A percentile compares a stretch with the other conserved stretches of the same genome.
Conservation (phyloP, 2,329 filamentous ascomycete species). For the Conoideocrella luteorostrata region DNA sequence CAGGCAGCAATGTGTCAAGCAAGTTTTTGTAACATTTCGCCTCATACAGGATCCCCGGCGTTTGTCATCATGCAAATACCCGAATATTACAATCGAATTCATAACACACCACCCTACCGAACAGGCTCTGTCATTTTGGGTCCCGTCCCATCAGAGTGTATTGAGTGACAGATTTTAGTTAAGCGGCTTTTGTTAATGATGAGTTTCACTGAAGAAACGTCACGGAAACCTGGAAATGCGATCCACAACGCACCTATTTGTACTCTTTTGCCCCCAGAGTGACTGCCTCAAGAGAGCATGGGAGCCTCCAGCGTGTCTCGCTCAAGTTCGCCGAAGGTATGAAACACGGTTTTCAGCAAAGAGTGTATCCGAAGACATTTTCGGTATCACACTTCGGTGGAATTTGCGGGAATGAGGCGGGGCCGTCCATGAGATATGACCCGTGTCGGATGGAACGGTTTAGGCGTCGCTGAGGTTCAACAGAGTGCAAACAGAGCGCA, state of each 20-base stretch:
- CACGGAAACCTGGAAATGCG: background rate
- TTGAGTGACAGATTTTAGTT: background rate
- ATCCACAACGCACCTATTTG: background rate
- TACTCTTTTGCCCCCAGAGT: background rate
- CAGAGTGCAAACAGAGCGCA: constrained; percentile 8
- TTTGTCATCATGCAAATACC: constrained; percentile 9
- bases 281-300: background rate
- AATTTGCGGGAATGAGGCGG: constrained; percentile 7
- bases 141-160: background rate
- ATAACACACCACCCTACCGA: constrained; percentile 1
- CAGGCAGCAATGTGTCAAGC: constrained; percentile 3
- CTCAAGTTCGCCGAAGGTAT: constrained; percentile 1
- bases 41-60: constrained; percentile 3
- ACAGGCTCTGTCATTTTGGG: background rate
- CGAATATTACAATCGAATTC: constrained; percentile 2
- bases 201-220: background rate
- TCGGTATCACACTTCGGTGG: constrained; percentile 6
- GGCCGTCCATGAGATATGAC: constrained; percentile 2
- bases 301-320: background rate
- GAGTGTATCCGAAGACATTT: constrained; percentile 1
- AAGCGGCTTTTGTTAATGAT: background rate
- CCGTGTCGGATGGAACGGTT: constrained; percentile 7
- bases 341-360: constrained; percentile 3
- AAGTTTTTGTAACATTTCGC: constrained; percentile 2
- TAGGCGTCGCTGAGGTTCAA: constrained; percentile 8